Evolutionary conservation across 352 stramenopile species (phyloP).

Genomic region (Blastocystis hominis): DNA sequence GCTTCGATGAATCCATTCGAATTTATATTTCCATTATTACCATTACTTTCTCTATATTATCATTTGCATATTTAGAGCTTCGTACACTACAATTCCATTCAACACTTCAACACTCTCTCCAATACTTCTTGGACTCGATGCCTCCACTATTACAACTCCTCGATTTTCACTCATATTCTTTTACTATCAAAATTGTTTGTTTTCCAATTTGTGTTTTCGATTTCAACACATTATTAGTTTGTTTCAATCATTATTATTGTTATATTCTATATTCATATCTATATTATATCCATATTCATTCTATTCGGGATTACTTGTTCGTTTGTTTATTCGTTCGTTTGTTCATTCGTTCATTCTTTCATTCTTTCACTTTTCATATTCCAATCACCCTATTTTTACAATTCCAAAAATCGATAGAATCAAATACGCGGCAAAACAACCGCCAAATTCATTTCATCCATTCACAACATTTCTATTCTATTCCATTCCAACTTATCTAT

Average conservation of each 20-base stretch:
- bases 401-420: too few relatives aligned
- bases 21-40: neutral
- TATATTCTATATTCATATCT: too few relatives aligned
- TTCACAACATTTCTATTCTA: too few relatives aligned
- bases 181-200: neutral
- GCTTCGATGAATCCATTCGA: neutral
- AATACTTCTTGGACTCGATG: neutral
- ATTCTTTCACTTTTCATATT: too few relatives aligned
- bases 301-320: too few relatives aligned
- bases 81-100: neutral
- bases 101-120: neutral
- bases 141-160: neutral
- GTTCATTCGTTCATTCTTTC: too few relatives aligned
- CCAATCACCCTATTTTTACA: too few relatives aligned
- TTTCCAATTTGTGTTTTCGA: neutral
- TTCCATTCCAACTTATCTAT: neutral
- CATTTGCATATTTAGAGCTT: neutral
- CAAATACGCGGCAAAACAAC: too few relatives aligned
- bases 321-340: too few relatives aligned
- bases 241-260: too few relatives aligned
- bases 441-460: too few relatives aligned
- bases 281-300: too few relatives aligned
- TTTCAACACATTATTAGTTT: neutral
- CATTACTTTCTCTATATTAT: neutral
- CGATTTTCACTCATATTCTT: neutral